A percentile compares a stretch with the other conserved stretches of the same genome.
phyloP scores from a whole-genome alignment of 176 grass and related monocot genomes.

The Rhynchospora breviuscula region DNA sequence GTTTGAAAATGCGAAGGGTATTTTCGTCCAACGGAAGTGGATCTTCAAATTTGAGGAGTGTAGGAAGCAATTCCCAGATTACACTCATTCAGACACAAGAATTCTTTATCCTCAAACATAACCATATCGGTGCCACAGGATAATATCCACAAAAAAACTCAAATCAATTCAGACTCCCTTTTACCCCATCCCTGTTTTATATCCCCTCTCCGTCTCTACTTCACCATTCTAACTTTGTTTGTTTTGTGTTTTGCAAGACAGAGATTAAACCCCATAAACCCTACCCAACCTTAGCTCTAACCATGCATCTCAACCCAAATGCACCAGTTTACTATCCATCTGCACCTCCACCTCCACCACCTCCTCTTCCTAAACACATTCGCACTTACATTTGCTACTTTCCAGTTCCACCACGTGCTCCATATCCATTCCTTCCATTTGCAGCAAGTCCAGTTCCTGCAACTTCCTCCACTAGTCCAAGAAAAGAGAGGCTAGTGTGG shows the following conservation, averaged over 20 bases:
- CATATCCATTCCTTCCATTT: constrained; percentile 20
- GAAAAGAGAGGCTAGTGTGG: background rate
- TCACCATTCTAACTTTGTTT: background rate
- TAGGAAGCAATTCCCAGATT: too few species aligned
- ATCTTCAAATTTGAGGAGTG: too few species aligned
- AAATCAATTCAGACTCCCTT: background rate
- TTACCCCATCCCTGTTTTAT: background rate
- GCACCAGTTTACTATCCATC: constrained; percentile 32
- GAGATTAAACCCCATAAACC: background rate
- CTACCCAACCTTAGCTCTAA: constrained; percentile 7
- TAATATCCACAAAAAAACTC: constrained; percentile 22
- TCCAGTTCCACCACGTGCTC: background rate
- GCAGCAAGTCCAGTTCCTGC: background rate
- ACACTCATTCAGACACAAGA: too few species aligned
- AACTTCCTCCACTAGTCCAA: background rate
- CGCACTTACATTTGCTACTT: background rate
- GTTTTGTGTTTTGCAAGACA: background rate
- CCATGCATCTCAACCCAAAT: constrained; percentile 38
- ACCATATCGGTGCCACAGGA: background rate
- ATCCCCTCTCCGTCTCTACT: background rate
- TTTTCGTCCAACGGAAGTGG: too few species aligned
- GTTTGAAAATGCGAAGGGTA: too few species aligned
- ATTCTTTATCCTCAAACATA: too few species aligned
- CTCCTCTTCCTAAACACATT: constrained; percentile 3
- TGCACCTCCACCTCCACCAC: background rate